A percentile compares a stretch with the other conserved stretches of the same genome.
These are phyloP conservation scores for Monosporascus sp. DNA, from an alignment of 2,329 filamentous ascomycete genomes.

Conservation along the genomic window DNA sequence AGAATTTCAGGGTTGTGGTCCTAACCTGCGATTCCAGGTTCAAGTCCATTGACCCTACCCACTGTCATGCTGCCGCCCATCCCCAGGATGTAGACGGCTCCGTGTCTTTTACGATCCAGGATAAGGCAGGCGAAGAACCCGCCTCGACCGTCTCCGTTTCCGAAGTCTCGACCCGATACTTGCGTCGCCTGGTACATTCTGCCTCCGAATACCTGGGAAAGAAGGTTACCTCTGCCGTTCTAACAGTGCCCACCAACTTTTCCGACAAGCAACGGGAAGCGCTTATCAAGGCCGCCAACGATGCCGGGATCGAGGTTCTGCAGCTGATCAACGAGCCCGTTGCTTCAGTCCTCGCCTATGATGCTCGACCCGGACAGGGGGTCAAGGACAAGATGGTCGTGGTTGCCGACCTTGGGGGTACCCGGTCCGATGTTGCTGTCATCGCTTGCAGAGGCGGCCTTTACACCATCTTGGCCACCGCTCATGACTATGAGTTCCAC, in stretches of 20 bases:
- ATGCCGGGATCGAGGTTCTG: conserved; percentile 79
- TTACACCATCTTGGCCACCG: conserved; percentile 90
- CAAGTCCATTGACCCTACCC: conserved; percentile 93
- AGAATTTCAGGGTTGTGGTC: not conserved
- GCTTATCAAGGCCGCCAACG: conserved; percentile 70
- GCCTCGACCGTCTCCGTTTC: conserved; percentile 67
- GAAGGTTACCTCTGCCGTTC: conserved; percentile 87
- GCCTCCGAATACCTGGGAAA: conserved; percentile 92
- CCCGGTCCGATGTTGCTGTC: conserved; percentile 85
- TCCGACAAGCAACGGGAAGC: conserved; percentile 79
- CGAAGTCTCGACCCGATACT: conserved; percentile 78
- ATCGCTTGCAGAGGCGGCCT: conserved; percentile 89
- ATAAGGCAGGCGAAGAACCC: conserved; percentile 59
- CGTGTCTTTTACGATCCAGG: conserved; percentile 78
- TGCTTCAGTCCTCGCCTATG: conserved; percentile 83
- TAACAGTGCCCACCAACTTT: conserved; percentile 93
- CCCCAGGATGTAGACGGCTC: conserved; percentile 67
- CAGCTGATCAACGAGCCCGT: conserved; percentile 92
- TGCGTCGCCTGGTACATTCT: conserved; percentile 74
- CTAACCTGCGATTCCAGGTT: conserved; percentile 48
- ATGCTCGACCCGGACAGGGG: conserved; percentile 72
- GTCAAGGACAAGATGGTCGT: conserved; percentile 83
- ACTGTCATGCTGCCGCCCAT: conserved; percentile 90
- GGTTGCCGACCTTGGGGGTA: conserved; percentile 89
- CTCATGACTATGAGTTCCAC: conserved; percentile 91